Evolutionary conservation across 805 yeast genomes (phyloP).

Genomic region (Cyberlindnera lachancei): DNA sequence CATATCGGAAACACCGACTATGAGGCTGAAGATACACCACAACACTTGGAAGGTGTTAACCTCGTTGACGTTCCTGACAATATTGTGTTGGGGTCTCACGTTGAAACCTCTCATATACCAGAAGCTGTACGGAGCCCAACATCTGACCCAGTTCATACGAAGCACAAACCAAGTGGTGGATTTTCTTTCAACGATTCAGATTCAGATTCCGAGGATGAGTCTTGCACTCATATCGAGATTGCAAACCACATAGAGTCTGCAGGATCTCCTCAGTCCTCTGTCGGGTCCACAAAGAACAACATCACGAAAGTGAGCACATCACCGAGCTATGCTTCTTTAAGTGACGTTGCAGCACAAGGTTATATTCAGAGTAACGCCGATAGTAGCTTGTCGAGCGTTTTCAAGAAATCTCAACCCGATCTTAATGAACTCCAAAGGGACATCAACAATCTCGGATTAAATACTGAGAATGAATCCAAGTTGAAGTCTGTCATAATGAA

Average conservation of each 20-base stretch:
- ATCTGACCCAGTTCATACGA: too few species aligned
- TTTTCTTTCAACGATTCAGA: slow-evolving; percentile 9
- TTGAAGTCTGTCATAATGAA: slow-evolving; percentile 13
- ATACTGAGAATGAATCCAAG: slow-evolving; percentile 5
- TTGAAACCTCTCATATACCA: slow-evolving; percentile 14
- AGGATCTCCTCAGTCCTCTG: slow-evolving; percentile 5
- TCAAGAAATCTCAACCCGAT: slow-evolving; percentile 2
- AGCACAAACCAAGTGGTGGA: slow-evolving; percentile 4
- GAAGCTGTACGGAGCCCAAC: slow-evolving; percentile 1
- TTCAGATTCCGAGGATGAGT: slow-evolving; percentile 24
- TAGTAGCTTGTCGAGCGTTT: slow-evolving; percentile 8
- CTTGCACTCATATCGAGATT: slow-evolving; percentile 14
- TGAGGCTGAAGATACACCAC: slow-evolving; percentile 17
- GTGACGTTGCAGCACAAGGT: slow-evolving; percentile 44
- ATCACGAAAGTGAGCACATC: slow-evolving; percentile 18
- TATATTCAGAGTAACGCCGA: slow-evolving; percentile 15
- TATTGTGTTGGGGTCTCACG: slow-evolving; percentile 22
- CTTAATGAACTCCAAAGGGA: slow-evolving; percentile 16
- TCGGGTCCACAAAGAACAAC: slow-evolving; percentile 3
- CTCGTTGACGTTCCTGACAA: slow-evolving; percentile 23
- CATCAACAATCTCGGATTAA: slow-evolving; percentile 10
- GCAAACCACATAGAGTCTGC: neutral
- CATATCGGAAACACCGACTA: slow-evolving; percentile 16
- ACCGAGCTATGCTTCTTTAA: slow-evolving; percentile 38
- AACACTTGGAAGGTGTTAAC: slow-evolving; percentile 21